Conservation (phyloP, 345 rosid genomes). For the Lenwebbia sp. region DNA sequence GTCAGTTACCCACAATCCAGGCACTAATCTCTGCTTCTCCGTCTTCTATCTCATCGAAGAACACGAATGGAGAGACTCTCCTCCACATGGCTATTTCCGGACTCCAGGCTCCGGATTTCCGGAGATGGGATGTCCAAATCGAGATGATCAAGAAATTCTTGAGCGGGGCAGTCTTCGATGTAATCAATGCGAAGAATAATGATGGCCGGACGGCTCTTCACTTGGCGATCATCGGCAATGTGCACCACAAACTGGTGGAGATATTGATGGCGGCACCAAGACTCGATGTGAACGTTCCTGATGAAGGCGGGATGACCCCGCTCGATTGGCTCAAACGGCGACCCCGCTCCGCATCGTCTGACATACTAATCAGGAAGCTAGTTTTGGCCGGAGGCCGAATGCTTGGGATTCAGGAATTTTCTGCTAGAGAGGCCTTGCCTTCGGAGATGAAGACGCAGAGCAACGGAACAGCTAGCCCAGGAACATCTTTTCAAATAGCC, state of each 20-base stretch:
- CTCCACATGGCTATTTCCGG: constrained; percentile 75
- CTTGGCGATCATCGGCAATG: constrained; percentile 54
- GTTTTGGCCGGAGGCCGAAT: constrained; percentile 64
- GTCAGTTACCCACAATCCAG: constrained; percentile 45
- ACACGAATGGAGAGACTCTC: constrained; percentile 67
- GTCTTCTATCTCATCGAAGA: constrained; percentile 26
- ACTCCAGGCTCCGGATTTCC: constrained; percentile 57
- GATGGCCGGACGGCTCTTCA: constrained; percentile 81
- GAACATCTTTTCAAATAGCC: constrained; percentile 59
- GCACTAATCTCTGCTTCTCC: constrained; percentile 46
- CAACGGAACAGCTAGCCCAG: constrained; percentile 47
- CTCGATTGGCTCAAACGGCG: constrained; percentile 67
- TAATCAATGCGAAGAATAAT: constrained; percentile 43
- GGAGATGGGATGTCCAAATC: constrained; percentile 56
- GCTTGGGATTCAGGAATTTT: constrained; percentile 36
- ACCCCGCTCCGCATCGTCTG: constrained; percentile 50
- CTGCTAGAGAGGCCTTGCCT: constrained; percentile 45
- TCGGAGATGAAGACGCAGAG: constrained; percentile 62
- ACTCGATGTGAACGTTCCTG: constrained; percentile 50
- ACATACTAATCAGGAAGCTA: constrained; percentile 49
- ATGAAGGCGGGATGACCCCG: constrained; percentile 60
- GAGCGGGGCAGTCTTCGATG: constrained; percentile 13
- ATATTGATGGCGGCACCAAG: constrained; percentile 55
- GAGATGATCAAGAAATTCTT: constrained; percentile 49
- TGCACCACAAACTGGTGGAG: constrained; percentile 49